Evolutionary conservation across 345 rosid genomes (phyloP).

Genomic region (Gossypium australe): DNA sequence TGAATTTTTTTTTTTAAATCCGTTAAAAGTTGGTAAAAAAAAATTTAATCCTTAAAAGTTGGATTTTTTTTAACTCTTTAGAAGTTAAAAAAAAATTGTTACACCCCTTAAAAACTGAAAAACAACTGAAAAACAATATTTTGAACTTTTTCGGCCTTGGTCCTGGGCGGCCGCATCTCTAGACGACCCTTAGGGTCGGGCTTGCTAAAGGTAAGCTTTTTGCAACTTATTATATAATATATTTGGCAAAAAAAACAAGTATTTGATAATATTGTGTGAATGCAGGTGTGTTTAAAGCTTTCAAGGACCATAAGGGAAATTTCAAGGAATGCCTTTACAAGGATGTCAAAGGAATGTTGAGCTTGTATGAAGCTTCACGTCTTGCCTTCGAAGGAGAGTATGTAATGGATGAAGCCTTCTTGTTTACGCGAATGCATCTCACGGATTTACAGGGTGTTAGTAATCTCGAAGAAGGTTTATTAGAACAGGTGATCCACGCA

Average conservation of each 20-base stretch:
- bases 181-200: no score
- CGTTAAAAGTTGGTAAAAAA: no score
- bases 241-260: no score
- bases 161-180: fast-evolving
- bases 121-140: no score
- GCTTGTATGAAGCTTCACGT: conserved; percentile 36
- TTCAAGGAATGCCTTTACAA: conserved; percentile 12
- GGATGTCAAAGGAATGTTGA: conserved; percentile 29
- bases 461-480: neutral
- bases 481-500: conserved; percentile 22
- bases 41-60: no score
- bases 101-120: fast-evolving
- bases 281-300: conserved; percentile 31
- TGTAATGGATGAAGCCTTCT: conserved; percentile 30
- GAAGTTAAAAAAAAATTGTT: no score
- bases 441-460: no score
- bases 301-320: conserved; percentile 21
- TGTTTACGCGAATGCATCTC: conserved; percentile 12
- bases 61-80: no score
- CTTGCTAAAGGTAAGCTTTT: no score
- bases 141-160: fast-evolving
- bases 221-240: no score
- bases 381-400: conserved; percentile 22
- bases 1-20: fast-evolving
- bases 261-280: neutral